Evolutionary conservation across 2,329 filamentous ascomycete species (phyloP), one percentile per base, ranked within the genome.

Genomic region (Hymenoscyphus repandus): DNA sequence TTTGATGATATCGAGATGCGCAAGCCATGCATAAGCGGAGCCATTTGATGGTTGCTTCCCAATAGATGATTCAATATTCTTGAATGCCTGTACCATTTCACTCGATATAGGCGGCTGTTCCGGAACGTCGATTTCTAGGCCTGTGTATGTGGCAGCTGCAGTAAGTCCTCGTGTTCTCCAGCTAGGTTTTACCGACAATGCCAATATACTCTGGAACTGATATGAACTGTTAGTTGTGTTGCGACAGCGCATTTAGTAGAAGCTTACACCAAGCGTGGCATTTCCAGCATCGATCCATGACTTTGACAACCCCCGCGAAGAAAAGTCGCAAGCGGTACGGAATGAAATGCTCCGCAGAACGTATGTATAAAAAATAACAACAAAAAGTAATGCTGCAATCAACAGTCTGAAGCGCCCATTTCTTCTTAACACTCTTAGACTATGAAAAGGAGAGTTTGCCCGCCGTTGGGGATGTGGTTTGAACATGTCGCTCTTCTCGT

Each of bases 1-100:
- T 11, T 46, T 46, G 17, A 46, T 10, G 13, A 46, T 18, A 38
- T 46, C 44, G 20, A 46, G 44, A 15, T 46, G 44, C 12, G 44
- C 44, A n/a, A 46, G n/a, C 44, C 44, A 46, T 20, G 44, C 44
- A 27, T 46, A 46, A 6, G 44, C 44, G 9, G 44, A 46, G n/a
- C 44, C 44, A 38, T 30, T 37, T 10, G 44, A 46, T n/a, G 44
- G 44, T 27, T 37, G 32, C 20, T 38, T 38, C 7, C 44, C 44
- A 17, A 33, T 46, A 6, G 36, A 20, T 6, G 44, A 46, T 7
- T 20, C 17, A 5, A 46, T 46, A 13, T 38, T 46, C 17, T 22
- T 18, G 31, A 46, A 46, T 11, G 44, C 44, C 6, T 46, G 18
- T 22, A 46, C 33, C 20, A 46, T 27, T 38, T 46, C 44, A 1